phyloP scores from a whole-genome alignment of 495 filamentous ascomycete genomes.

The Oleoguttula mirabilis region DNA sequence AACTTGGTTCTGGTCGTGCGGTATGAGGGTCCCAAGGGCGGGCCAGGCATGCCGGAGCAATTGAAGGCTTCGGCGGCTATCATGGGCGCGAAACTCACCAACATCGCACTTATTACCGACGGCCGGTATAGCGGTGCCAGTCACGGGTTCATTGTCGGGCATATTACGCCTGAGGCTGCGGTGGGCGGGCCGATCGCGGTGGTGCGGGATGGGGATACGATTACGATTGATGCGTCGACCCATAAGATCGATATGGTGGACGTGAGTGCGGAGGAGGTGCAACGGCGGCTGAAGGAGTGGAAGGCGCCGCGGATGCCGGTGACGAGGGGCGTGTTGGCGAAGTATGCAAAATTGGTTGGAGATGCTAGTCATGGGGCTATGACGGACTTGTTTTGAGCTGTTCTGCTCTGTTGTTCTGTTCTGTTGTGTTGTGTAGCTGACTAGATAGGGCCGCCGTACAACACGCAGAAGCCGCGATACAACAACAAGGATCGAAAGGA shows the following conservation, averaged over 20 bases:
- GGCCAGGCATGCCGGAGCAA: slow-evolving; percentile 98
- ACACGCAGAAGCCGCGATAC: too few relatives aligned
- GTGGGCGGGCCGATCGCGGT: slow-evolving; percentile 74
- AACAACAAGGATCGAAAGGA: too few relatives aligned
- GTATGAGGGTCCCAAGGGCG: slow-evolving; percentile 91
- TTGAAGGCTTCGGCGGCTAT: slow-evolving; percentile 78
- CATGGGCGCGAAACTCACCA: slow-evolving; percentile 81
- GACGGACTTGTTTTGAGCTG: slow-evolving; percentile 37
- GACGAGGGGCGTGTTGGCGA: slow-evolving; percentile 78
- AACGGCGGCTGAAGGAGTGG: slow-evolving; percentile 56
- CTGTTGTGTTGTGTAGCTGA: too few relatives aligned
- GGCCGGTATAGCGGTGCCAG: slow-evolving; percentile 82
- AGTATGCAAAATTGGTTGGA: slow-evolving; percentile 68
- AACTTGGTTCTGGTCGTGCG: slow-evolving; percentile 89
- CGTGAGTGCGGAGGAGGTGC: slow-evolving; percentile 62
- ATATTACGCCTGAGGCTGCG: slow-evolving; percentile 85
- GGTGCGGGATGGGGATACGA: slow-evolving; percentile 66
- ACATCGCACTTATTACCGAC: slow-evolving; percentile 88
- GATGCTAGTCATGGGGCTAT: slow-evolving; percentile 57
- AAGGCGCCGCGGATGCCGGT: slow-evolving; percentile 57
- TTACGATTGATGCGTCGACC: slow-evolving; percentile 74
- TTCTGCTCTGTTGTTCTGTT: too few relatives aligned
- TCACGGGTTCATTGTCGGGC: slow-evolving; percentile 93
- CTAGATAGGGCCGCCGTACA: too few relatives aligned
- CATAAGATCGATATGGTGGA: slow-evolving; percentile 69